phyloP scores from a whole-genome alignment of 1,284 basidiomycete genomes.

The Porogramme epimiltina region DNA sequence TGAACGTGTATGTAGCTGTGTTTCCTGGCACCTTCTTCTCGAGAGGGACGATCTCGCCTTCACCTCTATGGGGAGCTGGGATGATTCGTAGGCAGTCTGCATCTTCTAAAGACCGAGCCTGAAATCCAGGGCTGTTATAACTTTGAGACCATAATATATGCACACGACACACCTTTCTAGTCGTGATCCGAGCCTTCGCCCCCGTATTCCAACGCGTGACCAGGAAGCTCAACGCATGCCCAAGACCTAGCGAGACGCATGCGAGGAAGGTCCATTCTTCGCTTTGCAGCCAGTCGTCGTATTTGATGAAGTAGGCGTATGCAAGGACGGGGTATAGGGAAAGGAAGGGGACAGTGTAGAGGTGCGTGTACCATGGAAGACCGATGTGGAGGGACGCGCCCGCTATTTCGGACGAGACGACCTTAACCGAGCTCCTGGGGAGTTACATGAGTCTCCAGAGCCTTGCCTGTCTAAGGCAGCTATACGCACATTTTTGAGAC shows the following conservation, averaged over 20 bases:
- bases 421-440: slow-evolving; percentile 50
- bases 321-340: slow-evolving; percentile 88
- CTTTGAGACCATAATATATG: background rate
- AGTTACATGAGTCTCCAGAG: background rate
- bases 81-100: slow-evolving; percentile 87
- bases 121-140: background rate
- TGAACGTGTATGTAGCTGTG: slow-evolving; percentile 79
- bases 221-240: slow-evolving; percentile 93
- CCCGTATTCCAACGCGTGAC: slow-evolving; percentile 89
- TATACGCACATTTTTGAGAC: background rate
- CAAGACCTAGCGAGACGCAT: slow-evolving; percentile 81
- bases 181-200: slow-evolving; percentile 81
- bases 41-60: slow-evolving; percentile 88
- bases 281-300: slow-evolving; percentile 89
- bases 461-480: background rate
- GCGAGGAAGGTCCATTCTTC: slow-evolving; percentile 97
- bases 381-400: slow-evolving; percentile 79
- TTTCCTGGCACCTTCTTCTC: slow-evolving; percentile 62
- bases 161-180: slow-evolving; percentile 51
- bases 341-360: slow-evolving; percentile 87
- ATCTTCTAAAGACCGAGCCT: slow-evolving; percentile 69
- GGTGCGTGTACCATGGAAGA: slow-evolving; percentile 75
- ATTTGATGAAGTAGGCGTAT: slow-evolving; percentile 89
- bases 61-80: slow-evolving; percentile 85
- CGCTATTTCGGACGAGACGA: slow-evolving; percentile 87